Percentiles rank a stretch among this genome's conserved stretches.
Evolutionary conservation across 306 rosid genomes (phyloP).

Genomic region (Pyrus betulifolia): DNA sequence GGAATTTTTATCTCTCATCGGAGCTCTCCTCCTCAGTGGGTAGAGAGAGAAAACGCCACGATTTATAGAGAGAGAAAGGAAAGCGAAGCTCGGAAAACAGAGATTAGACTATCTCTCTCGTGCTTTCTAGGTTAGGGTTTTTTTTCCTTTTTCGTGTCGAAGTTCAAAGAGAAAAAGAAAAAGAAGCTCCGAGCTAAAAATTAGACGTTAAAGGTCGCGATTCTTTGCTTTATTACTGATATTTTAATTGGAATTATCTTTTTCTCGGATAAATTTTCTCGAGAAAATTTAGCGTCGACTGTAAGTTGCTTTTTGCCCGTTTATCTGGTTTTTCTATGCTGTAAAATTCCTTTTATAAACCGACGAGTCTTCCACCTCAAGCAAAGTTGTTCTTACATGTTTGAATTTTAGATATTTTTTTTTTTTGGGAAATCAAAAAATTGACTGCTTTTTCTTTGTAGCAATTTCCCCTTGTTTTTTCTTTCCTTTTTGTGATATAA

Average conservation of each 20-base stretch:
- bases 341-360: slow-evolving; percentile 21
- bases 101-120: neutral
- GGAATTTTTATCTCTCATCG: slow-evolving; percentile 28
- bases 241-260: neutral
- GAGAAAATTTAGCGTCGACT: slow-evolving; percentile 25
- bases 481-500: slow-evolving; percentile 1
- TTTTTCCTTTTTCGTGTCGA: neutral
- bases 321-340: slow-evolving; percentile 10
- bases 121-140: slow-evolving; percentile 6
- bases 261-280: slow-evolving; percentile 13
- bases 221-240: neutral
- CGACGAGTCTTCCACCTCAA: slow-evolving; percentile 53
- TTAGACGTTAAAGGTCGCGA: slow-evolving; percentile 5
- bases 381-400: slow-evolving; percentile 30
- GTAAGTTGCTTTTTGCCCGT: slow-evolving; percentile 26
- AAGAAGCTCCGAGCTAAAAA: slow-evolving; percentile 6
- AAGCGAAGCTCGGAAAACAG: neutral
- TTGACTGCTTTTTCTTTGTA: neutral
- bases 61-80: slow-evolving; percentile 25
- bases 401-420: neutral
- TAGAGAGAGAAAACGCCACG: slow-evolving; percentile 21
- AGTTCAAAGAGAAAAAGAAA: neutral
- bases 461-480: neutral
- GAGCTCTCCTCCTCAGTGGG: slow-evolving; percentile 23
- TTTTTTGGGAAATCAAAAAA: neutral